These are phyloP conservation scores for Hibiscus tridactylites DNA, from an alignment of 345 rosid genomes.

Conservation along the genomic window DNA sequence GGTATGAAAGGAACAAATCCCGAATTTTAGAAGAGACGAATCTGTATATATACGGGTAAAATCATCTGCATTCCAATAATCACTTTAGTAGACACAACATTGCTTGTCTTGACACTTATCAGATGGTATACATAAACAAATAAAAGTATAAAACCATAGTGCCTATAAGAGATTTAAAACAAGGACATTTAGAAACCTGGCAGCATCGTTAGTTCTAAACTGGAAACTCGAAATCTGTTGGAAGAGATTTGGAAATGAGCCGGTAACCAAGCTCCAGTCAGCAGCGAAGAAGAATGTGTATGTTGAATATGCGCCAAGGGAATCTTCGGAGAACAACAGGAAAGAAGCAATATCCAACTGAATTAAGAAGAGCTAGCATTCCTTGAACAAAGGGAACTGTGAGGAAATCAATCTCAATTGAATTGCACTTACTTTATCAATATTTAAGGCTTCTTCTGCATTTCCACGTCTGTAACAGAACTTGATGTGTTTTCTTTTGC, in stretches of 20 bases:
- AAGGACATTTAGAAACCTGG: background rate
- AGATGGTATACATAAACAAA: background rate
- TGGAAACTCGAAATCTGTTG: background rate
- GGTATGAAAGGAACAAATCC: background rate
- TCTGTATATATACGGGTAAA: background rate
- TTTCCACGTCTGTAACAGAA: conserved; percentile 18
- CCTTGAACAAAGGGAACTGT: background rate
- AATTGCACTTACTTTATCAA: conserved; percentile 13
- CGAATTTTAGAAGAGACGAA: background rate
- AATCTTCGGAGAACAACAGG: background rate
- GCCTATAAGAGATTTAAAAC: background rate
- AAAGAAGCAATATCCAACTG: background rate
- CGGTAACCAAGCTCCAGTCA: background rate
- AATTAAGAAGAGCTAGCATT: background rate
- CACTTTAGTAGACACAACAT: background rate
- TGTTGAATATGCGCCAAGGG: background rate
- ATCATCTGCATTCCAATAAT: background rate
- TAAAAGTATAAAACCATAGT: background rate
- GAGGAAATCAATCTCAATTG: background rate
- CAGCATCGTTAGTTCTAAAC: background rate
- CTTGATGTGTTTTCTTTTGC: conserved; percentile 14
- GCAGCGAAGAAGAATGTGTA: background rate
- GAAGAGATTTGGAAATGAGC: background rate
- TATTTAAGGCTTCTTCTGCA: conserved; percentile 26
- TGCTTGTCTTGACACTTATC: background rate